These are phyloP conservation scores for Talaromyces sp. DNA, from an alignment of 2,329 filamentous ascomycete species.

Conservation along the genomic window DNA sequence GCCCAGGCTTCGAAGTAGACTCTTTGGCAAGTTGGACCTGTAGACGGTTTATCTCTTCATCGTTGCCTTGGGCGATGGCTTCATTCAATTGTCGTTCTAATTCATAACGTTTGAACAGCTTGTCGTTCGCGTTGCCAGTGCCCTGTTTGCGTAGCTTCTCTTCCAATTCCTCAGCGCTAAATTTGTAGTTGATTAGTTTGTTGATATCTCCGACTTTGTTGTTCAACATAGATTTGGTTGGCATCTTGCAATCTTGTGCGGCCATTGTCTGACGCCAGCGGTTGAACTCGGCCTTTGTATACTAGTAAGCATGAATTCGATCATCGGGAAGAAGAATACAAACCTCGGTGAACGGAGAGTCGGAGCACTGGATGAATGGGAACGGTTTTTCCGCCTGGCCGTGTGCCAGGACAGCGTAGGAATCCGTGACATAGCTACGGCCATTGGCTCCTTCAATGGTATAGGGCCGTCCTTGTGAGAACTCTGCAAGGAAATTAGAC, in stretches of 20 bases:
- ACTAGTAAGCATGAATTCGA: background rate
- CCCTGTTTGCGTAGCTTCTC: slow-evolving; percentile 71
- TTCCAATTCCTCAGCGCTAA: slow-evolving; percentile 78
- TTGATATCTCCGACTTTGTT: slow-evolving; percentile 80
- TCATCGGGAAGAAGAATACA: slow-evolving; percentile 18
- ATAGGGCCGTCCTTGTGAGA: slow-evolving; percentile 75
- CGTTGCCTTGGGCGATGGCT: slow-evolving; percentile 61
- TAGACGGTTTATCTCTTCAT: slow-evolving; percentile 48
- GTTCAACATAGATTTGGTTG: slow-evolving; percentile 65
- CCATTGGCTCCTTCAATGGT: slow-evolving; percentile 71
- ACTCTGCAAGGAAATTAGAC: slow-evolving; percentile 50
- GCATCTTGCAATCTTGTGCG: slow-evolving; percentile 67
- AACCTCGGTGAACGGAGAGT: slow-evolving; percentile 78
- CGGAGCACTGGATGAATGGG: slow-evolving; percentile 87
- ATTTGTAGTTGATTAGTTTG: slow-evolving; percentile 69
- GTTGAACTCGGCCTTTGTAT: slow-evolving; percentile 65
- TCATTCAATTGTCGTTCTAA: slow-evolving; percentile 62
- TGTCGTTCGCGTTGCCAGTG: slow-evolving; percentile 61
- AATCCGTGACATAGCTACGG: slow-evolving; percentile 74
- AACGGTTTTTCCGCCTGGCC: slow-evolving; percentile 80
- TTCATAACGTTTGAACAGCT: slow-evolving; percentile 63
- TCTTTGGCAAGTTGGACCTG: slow-evolving; percentile 47
- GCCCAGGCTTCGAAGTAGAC: slow-evolving; percentile 57
- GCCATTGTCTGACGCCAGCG: slow-evolving; percentile 73
- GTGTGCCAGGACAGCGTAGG: slow-evolving; percentile 76